Conservation (phyloP, 2,329 filamentous ascomycete species). For the Fusarium staphyleae region DNA sequence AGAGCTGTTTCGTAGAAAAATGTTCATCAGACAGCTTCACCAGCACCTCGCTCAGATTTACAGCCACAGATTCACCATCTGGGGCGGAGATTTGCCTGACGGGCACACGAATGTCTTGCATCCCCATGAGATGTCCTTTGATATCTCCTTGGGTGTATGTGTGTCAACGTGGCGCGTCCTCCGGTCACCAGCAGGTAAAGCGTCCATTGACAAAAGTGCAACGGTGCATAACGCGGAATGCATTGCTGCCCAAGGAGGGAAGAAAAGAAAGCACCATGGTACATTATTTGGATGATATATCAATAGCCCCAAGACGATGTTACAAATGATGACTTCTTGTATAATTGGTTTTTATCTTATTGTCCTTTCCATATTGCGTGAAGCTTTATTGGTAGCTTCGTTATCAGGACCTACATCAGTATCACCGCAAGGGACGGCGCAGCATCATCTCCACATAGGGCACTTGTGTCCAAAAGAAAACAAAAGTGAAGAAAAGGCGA, state of each 20-base stretch:
- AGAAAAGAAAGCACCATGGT: neutral
- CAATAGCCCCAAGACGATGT: constrained; percentile 4
- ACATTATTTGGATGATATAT: constrained; percentile 16
- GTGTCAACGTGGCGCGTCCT: constrained; percentile 21
- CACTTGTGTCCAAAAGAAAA: neutral
- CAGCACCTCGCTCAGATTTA: neutral
- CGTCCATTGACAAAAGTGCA: constrained; percentile 1
- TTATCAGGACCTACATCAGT: neutral
- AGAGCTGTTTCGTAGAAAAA: constrained; percentile 2
- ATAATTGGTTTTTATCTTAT: constrained; percentile 1
- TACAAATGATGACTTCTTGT: neutral
- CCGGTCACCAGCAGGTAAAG: constrained; percentile 12
- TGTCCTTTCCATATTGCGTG: neutral
- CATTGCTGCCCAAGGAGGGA: constrained; percentile 31
- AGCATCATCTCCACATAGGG: constrained; percentile 14
- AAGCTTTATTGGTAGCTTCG: neutral
- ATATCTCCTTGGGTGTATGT: neutral
- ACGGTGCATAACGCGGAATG: constrained; percentile 3
- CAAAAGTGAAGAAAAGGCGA: constrained; percentile 9
- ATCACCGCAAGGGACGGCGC: constrained; percentile 1
- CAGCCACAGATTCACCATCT: constrained; percentile 17
- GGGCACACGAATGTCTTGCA: neutral
- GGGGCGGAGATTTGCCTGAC: neutral
- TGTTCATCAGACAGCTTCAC: neutral
- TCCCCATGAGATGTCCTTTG: neutral